A percentile compares a stretch with the other conserved stretches of the same genome.
Evolutionary conservation across 306 rosid species (phyloP).

Genomic region (Gynostemma pentaphyllum): DNA sequence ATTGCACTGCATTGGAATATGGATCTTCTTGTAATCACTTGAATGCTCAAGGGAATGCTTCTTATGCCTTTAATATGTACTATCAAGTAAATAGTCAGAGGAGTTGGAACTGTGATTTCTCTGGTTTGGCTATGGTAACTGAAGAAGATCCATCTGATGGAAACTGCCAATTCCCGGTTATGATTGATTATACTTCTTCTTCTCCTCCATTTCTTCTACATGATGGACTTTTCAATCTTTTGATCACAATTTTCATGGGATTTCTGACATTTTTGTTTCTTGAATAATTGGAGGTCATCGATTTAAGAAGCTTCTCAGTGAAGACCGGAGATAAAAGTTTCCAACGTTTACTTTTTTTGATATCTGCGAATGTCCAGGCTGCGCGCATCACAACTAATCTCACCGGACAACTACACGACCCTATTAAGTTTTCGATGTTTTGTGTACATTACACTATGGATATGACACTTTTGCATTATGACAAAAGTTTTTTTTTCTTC

Average conservation of each 20-base stretch:
- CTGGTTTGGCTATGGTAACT: conserved; percentile 49
- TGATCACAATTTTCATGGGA: conserved; percentile 15
- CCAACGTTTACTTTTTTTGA: too few species aligned
- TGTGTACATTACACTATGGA: conserved; percentile 9
- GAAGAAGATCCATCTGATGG: conserved; percentile 56
- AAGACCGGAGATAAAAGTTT: too few species aligned
- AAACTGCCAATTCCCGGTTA: conserved; percentile 52
- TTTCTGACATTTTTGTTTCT: conserved; percentile 20
- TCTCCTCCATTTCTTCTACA: conserved; percentile 6
- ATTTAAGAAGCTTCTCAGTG: background rate
- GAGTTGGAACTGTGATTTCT: conserved; percentile 55
- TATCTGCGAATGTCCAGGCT: too few species aligned
- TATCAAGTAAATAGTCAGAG: conserved; percentile 57
- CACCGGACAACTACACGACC: too few species aligned
- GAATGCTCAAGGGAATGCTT: conserved; percentile 58
- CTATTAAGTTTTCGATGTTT: background rate
- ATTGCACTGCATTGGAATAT: conserved; percentile 81
- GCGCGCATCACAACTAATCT: too few species aligned
- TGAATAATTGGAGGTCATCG: background rate
- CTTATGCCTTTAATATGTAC: conserved; percentile 89
- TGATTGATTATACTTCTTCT: conserved; percentile 41
- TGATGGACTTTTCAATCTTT: conserved; percentile 9
- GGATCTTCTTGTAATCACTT: conserved; percentile 78
- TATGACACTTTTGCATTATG: background rate
- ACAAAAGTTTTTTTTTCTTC: background rate